Conservation (phyloP, 441 rosid genomes). For the Corymbia citriodora region DNA sequence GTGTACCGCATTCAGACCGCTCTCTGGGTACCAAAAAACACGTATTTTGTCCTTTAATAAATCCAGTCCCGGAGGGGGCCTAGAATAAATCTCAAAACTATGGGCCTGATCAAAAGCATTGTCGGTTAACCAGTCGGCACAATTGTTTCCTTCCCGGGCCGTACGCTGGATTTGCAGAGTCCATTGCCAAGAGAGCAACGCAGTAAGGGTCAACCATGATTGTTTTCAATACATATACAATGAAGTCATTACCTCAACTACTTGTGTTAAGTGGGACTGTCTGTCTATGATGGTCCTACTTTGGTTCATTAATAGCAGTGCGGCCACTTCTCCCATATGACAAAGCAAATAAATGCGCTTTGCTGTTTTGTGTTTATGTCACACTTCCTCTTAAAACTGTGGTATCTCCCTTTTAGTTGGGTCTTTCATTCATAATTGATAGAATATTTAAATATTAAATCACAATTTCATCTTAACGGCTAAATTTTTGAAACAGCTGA, state of each 20-base stretch:
- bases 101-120: neutral
- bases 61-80: neutral
- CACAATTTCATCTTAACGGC: too few species aligned
- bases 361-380: neutral
- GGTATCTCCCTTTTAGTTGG: neutral
- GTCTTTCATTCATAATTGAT: neutral
- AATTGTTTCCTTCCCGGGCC: neutral
- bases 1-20: fast-evolving
- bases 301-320: neutral
- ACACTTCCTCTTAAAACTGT: neutral
- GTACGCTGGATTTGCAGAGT: neutral
- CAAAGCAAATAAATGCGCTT: neutral
- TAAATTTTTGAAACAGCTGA: too few species aligned
- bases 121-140: neutral
- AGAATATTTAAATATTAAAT: too few species aligned
- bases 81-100: neutral
- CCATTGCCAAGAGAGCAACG: neutral
- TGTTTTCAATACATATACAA: neutral
- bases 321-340: neutral
- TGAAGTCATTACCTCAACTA: neutral
- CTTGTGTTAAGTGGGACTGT: neutral
- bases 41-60: neutral
- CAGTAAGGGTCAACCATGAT: neutral
- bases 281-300: neutral
- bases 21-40: neutral